Percentiles rank a stretch among this genome's conserved stretches.
phyloP scores from a whole-genome alignment of 306 rosid species.

The Elaeagnus macrophylla region DNA sequence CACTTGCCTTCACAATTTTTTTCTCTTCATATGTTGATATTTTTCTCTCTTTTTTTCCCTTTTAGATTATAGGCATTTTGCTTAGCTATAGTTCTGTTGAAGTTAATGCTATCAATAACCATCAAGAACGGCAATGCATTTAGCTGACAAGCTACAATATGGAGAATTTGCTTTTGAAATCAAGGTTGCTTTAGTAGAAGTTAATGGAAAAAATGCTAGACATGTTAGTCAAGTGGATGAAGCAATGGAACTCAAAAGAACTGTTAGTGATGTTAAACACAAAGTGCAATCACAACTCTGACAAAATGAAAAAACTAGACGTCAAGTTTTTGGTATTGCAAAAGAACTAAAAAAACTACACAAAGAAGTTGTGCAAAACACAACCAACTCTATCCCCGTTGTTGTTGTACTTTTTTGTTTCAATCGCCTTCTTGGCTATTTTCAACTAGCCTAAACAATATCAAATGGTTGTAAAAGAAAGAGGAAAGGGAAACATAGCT shows the following conservation, averaged over 20 bases:
- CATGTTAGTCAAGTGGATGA: constrained; percentile 75
- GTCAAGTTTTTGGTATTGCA: constrained; percentile 85
- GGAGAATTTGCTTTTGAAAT: constrained; percentile 68
- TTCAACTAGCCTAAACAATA: constrained; percentile 91
- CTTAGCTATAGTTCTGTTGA: constrained; percentile 51
- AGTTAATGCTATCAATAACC: constrained; percentile 68
- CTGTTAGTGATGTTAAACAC: constrained; percentile 90
- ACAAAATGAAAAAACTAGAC: constrained; percentile 71
- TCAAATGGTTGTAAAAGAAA: constrained; percentile 7
- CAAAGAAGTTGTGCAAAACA: constrained; percentile 85
- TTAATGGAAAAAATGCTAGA: constrained; percentile 78
- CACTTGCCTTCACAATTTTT: neutral
- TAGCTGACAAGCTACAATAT: constrained; percentile 70
- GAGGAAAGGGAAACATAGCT: constrained; percentile 62
- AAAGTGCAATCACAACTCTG: constrained; percentile 78
- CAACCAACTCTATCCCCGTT: constrained; percentile 69
- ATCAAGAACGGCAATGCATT: constrained; percentile 81
- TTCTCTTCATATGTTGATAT: constrained; percentile 15
- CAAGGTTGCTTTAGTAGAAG: constrained; percentile 54
- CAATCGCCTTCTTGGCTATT: constrained; percentile 90
- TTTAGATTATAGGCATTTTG: constrained; percentile 58
- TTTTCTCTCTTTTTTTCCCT: constrained; percentile 8
- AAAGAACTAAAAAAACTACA: constrained; percentile 90
- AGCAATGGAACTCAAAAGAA: constrained; percentile 86
- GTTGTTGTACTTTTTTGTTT: constrained; percentile 92